These are phyloP conservation scores for Solanum tarijense DNA, from an alignment of 257 asterid species.

Conservation along the genomic window DNA sequence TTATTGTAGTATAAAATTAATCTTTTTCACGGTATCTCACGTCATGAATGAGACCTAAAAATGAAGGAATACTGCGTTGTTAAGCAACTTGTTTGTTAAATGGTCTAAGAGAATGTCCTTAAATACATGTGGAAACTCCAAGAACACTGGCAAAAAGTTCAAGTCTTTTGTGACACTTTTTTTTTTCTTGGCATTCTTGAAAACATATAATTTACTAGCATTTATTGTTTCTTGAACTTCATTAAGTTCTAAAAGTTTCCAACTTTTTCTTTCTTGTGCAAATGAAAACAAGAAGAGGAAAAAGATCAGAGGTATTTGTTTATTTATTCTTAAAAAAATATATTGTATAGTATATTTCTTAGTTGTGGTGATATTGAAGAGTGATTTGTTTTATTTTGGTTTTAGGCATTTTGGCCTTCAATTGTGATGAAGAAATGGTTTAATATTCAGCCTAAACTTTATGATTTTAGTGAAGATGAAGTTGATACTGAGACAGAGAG, in stretches of 20 bases:
- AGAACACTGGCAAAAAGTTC: slow-evolving; percentile 6
- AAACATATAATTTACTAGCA: not conserved
- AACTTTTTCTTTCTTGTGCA: not conserved
- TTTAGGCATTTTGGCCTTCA: slow-evolving; percentile 84
- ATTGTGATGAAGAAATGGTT: slow-evolving; percentile 95
- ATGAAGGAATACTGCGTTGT: not conserved
- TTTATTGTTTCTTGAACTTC: not conserved
- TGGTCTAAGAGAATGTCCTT: not conserved
- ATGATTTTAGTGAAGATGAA: slow-evolving; percentile 93
- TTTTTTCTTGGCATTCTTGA: not conserved
- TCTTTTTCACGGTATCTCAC: not conserved
- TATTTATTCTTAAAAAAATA: not conserved
- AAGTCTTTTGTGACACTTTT: not conserved
- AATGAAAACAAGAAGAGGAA: slow-evolving; percentile 47
- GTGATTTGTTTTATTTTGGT: not conserved
- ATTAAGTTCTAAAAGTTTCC: not conserved
- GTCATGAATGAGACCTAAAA: not conserved
- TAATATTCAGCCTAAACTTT: slow-evolving; percentile 59
- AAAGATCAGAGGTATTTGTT: slow-evolving; percentile 48
- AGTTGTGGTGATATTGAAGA: not conserved
- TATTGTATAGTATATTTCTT: not conserved
- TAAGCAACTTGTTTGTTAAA: not conserved
- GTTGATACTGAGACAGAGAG: slow-evolving; percentile 75
- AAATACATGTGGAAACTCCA: slow-evolving; percentile 7
- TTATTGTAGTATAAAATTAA: fast-evolving